phyloP scores from a whole-genome alignment of 805 yeast species.

The Yamadazyma ubonensis region DNA sequence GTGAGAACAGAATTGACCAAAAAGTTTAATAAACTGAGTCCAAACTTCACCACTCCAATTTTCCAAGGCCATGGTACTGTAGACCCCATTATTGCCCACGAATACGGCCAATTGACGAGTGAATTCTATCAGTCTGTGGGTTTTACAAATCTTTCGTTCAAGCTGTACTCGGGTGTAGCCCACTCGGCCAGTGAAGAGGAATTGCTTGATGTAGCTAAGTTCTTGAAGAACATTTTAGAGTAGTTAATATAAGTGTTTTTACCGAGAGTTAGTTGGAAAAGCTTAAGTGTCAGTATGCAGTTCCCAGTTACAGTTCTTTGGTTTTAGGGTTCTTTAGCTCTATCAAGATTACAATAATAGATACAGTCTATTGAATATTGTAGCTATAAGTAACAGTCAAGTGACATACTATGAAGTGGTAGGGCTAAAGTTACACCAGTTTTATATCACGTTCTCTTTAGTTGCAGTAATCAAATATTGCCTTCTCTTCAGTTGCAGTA shows the following conservation, averaged over 20 bases:
- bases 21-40: conserved; percentile 20
- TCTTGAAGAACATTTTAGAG: conserved; percentile 25
- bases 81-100: conserved; percentile 62
- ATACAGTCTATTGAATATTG: too few relatives aligned
- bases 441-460: too few relatives aligned
- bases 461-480: too few relatives aligned
- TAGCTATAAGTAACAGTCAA: too few relatives aligned
- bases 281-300: too few relatives aligned
- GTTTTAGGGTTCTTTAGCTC: too few relatives aligned
- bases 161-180: conserved; percentile 58
- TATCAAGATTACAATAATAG: too few relatives aligned
- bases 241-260: conserved; percentile 2
- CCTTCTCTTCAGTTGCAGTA: too few relatives aligned
- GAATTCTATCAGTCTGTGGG: conserved; percentile 52
- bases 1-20: conserved; percentile 19
- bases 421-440: too few relatives aligned
- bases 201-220: conserved; percentile 47
- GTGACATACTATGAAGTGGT: too few relatives aligned
- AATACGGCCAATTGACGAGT: conserved; percentile 38
- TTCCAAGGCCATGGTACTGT: conserved; percentile 86
- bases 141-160: conserved; percentile 36
- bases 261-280: too few relatives aligned
- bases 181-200: conserved; percentile 74
- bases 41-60: conserved; percentile 65
- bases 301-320: too few relatives aligned